These are phyloP conservation scores for Agapanthus africanus DNA, from an alignment of 106 monocot species.

Conservation along the genomic window DNA sequence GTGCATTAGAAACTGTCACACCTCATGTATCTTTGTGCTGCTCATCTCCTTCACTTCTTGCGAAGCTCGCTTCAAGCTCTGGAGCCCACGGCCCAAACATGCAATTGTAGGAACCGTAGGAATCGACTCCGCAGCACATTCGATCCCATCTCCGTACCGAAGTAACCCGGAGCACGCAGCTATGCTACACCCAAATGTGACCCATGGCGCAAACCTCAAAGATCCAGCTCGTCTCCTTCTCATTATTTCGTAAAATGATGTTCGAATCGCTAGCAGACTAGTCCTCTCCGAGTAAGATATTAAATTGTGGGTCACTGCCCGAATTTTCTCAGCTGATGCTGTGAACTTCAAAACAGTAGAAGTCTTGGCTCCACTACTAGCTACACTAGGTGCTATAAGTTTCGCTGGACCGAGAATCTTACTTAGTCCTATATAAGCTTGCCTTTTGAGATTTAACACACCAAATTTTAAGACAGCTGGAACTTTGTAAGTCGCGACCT, in stretches of 20 bases:
- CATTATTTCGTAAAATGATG: slow-evolving; percentile 88
- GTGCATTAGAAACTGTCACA: no score
- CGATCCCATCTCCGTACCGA: slow-evolving; percentile 73
- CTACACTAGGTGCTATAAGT: not conserved
- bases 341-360: slow-evolving; percentile 33
- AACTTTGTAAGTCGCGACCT: slow-evolving; percentile 39
- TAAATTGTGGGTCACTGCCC: slow-evolving; percentile 49
- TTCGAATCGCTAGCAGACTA: slow-evolving; percentile 70
- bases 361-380: no score
- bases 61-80: slow-evolving; percentile 49
- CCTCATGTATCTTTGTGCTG: slow-evolving; percentile 41
- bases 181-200: slow-evolving; percentile 60
- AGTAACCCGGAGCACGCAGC: slow-evolving; percentile 55
- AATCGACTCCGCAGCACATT: slow-evolving; percentile 62
- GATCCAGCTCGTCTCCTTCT: slow-evolving; percentile 30
- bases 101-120: slow-evolving; percentile 66
- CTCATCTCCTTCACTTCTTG: slow-evolving; percentile 33
- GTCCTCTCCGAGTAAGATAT: slow-evolving; percentile 63
- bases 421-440: slow-evolving; percentile 37
- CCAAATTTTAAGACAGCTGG: slow-evolving; percentile 31
- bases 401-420: slow-evolving; percentile 59
- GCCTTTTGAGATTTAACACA: slow-evolving; percentile 54
- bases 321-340: slow-evolving; percentile 73
- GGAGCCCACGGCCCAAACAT: slow-evolving; percentile 67
- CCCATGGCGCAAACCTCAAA: slow-evolving; percentile 48